Percentiles rank a stretch among this genome's conserved stretches.
Evolutionary conservation across 2,329 filamentous ascomycete genomes (phyloP).

Genomic region (Coniella lustricola): DNA sequence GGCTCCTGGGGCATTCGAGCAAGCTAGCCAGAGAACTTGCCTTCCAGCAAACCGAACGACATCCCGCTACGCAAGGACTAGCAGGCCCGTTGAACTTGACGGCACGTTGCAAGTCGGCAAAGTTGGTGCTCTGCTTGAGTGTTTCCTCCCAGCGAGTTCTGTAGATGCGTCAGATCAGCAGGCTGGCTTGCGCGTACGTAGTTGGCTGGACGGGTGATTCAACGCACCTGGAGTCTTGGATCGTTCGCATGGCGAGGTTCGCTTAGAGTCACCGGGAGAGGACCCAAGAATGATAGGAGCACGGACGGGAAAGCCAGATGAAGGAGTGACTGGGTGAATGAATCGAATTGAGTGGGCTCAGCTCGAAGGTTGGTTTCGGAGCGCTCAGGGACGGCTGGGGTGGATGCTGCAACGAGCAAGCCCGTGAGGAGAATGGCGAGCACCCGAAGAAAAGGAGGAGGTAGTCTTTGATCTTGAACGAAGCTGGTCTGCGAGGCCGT

Average conservation of each 20-base stretch:
- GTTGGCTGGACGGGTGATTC: background rate
- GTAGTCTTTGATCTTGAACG: too few relatives aligned
- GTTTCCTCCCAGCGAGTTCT: constrained; percentile 65
- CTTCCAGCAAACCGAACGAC: constrained; percentile 92
- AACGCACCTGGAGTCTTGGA: constrained; percentile 45
- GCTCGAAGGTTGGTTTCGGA: background rate
- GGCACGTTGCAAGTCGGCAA: constrained; percentile 57
- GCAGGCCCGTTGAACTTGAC: constrained; percentile 51
- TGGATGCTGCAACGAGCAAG: too few relatives aligned
- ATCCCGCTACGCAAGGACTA: constrained; percentile 62
- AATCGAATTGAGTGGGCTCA: background rate
- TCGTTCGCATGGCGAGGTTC: constrained; percentile 39
- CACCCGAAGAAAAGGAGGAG: too few relatives aligned
- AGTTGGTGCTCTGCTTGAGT: constrained; percentile 47
- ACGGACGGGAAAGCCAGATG: background rate
- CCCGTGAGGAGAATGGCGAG: too few relatives aligned
- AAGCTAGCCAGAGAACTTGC: background rate
- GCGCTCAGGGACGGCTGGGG: too few relatives aligned
- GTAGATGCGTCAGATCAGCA: background rate
- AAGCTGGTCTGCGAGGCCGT: too few relatives aligned
- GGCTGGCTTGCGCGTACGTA: background rate
- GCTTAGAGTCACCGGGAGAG: too few relatives aligned
- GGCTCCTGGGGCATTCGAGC: too few relatives aligned
- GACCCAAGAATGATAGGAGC: too few relatives aligned
- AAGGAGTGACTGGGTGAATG: background rate